A percentile compares a stretch with the other conserved stretches of the same genome.
phyloP scores from a whole-genome alignment of 805 yeast species.

The Pichia californica region DNA sequence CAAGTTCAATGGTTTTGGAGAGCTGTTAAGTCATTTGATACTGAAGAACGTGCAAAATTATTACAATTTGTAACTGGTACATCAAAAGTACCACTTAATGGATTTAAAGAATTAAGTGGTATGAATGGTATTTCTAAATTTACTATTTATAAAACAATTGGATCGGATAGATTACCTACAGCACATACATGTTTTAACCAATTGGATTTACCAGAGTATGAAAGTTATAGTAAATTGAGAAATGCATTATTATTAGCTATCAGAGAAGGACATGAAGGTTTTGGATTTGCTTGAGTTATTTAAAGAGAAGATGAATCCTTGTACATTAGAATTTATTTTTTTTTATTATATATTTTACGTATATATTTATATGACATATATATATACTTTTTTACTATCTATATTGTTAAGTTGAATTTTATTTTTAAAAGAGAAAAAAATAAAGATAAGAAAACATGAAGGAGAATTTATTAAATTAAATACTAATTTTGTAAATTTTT shows the following conservation, averaged over 20 bases:
- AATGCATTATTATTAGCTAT: conserved; percentile 77
- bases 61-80: conserved; percentile 97
- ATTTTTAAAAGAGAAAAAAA: background rate
- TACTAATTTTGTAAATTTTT: too few species aligned
- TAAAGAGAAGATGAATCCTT: background rate
- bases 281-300: conserved; percentile 60
- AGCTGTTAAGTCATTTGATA: conserved; percentile 89
- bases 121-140: conserved; percentile 82
- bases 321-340: background rate
- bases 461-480: too few species aligned
- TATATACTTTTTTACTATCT: too few species aligned
- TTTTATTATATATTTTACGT: background rate
- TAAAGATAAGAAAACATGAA: too few species aligned
- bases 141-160: conserved; percentile 81
- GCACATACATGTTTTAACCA: conserved; percentile 98
- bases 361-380: too few species aligned
- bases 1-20: conserved; percentile 98
- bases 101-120: conserved; percentile 85
- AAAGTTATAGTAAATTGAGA: conserved; percentile 77
- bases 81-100: conserved; percentile 89
- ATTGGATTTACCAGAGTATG: conserved; percentile 88
- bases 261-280: conserved; percentile 94
- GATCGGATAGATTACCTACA: conserved; percentile 81
- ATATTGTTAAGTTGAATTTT: background rate
- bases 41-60: conserved; percentile 88